phyloP scores from a whole-genome alignment of 2,329 filamentous ascomycete genomes.

The Ophiostoma sp. region DNA sequence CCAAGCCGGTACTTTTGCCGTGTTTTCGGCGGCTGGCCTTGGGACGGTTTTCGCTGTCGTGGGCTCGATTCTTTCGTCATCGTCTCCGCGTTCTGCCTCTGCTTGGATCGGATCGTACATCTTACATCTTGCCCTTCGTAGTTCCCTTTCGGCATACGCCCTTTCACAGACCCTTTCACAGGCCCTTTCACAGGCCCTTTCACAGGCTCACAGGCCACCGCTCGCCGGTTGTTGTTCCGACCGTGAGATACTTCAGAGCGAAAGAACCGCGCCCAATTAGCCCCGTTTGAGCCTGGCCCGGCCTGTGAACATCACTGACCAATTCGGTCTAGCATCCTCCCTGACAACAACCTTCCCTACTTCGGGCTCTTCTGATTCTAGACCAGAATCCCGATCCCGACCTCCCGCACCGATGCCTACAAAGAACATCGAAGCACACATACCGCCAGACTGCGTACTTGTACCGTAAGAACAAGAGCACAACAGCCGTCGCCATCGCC shows the following conservation, averaged over 20 bases:
- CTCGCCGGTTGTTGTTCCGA: too few relatives aligned
- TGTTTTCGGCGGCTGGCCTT: background rate
- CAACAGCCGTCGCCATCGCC: background rate
- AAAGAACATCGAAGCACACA: too few relatives aligned
- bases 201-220: too few relatives aligned
- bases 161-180: too few relatives aligned
- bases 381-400: slow-evolving; percentile 1
- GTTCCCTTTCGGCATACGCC: too few relatives aligned
- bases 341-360: background rate
- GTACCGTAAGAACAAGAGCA: too few relatives aligned
- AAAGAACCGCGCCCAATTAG: background rate
- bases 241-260: background rate
- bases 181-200: too few relatives aligned
- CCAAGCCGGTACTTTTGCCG: slow-evolving; percentile 1
- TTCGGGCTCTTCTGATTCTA: slow-evolving; percentile 4
- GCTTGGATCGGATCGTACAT: background rate
- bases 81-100: background rate
- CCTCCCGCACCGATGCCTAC: background rate
- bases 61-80: background rate
- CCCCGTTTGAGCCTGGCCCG: background rate
- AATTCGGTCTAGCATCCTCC: background rate
- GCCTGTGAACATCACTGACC: background rate
- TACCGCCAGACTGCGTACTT: too few relatives aligned
- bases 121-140: background rate
- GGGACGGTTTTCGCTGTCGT: background rate